Evolutionary conservation across 495 filamentous ascomycete genomes (phyloP), one percentile per base, ranked within the genome.

Genomic region (Lasiosphaeria hispida): DNA sequence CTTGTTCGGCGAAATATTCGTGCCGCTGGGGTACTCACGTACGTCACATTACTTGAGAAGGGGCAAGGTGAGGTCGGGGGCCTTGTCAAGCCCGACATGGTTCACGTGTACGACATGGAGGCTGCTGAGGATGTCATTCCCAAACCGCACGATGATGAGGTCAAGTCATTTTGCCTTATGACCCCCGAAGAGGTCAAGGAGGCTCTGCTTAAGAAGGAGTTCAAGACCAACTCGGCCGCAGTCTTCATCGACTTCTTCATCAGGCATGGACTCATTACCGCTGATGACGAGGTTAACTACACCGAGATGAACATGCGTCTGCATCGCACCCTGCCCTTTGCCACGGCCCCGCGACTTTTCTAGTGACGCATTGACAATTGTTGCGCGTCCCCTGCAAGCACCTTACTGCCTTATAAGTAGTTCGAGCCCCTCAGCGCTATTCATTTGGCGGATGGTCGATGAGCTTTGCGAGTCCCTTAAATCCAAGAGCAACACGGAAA

Each of bases 181-280:
- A 61, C 53, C 6, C 63, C 82, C 1, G 74, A 75, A 0, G 72
- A 85, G 19, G 73, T 85, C 1, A 66, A 70, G 48, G 55, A 53
- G 17, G 75, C 74, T 0, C 59, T 86, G 54, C 38, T 63, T 30
- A 54, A 55, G 2, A 67, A 72, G 11, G 74, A 81, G 66, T 86
- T 86, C 65, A 86, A 84, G 65, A 71, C 77, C 1, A 80, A 79
- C 58, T 74, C 75, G 56, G 78, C 73, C 10, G 59, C 76, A 5
- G 77, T 81, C 35, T 54, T 81, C 44, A 61, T 86, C 10, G 79
- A 80, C 37, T 83, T 83, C 64, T 76, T 86, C 18, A 70, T 85
- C 35, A 60, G 78, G 35, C 82, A 85, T 66, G 79, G 82, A 0
- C 55, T 83, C 33, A 68, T 85, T 9, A 81, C 61, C 1, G 53